phyloP scores from a whole-genome alignment of 2,329 filamentous ascomycete species.

The Sclerotinia minor region DNA sequence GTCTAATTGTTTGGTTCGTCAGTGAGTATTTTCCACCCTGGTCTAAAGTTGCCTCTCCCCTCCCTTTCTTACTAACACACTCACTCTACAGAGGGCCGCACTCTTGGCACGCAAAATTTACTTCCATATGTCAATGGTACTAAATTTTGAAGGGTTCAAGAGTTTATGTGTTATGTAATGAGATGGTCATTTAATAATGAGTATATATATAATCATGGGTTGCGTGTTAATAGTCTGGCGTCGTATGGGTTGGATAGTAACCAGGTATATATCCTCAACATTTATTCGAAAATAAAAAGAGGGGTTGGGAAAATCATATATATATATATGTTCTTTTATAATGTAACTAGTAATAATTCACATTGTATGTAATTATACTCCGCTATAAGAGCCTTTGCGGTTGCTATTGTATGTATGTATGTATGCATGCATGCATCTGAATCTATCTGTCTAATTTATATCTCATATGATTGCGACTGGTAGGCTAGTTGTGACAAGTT shows the following conservation, averaged over 20 bases:
- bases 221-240: not conserved
- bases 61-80: not conserved
- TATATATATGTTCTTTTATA: not conserved
- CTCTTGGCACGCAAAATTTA: slow-evolving; percentile 12
- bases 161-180: not conserved
- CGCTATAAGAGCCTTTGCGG: not conserved
- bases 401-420: too few species aligned
- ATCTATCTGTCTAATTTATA: not conserved
- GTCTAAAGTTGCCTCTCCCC: not conserved
- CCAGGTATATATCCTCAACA: slow-evolving; percentile 9
- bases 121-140: slow-evolving; percentile 13
- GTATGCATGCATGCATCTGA: not conserved
- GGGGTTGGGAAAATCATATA: not conserved
- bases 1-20: slow-evolving; percentile 34
- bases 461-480: not conserved
- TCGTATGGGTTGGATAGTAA: not conserved
- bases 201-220: not conserved
- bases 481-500: not conserved
- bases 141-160: not conserved
- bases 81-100: slow-evolving; percentile 8
- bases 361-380: not conserved
- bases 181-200: not conserved
- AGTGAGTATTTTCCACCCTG: slow-evolving; percentile 30
- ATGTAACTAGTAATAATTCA: not conserved
- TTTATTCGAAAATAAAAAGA: not conserved